Evolutionary conservation across 2,329 filamentous ascomycete genomes (phyloP), one percentile per base, ranked within the genome.

Genomic region (Penicillium sp.): DNA sequence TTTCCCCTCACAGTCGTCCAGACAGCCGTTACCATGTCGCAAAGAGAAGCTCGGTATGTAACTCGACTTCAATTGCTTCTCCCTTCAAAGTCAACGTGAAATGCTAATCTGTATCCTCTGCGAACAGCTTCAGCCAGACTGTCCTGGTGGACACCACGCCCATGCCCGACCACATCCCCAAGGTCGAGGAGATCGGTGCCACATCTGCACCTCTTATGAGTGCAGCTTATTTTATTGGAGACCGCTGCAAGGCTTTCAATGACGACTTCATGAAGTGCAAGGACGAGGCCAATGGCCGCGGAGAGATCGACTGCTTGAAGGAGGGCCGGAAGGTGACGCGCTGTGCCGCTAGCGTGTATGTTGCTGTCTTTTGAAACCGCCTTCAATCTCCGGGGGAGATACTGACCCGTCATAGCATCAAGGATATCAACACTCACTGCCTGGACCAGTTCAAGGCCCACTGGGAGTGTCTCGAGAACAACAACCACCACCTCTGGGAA

Each of bases 241-340:
- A 91, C 64, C 88, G 93, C 71, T 99, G 94, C 86, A 88, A 84
- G 74, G 81, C 89, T 54, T 99, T 92, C 83, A 97, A 97, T 78
- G 94, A 99, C 81, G 94, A 99, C 79, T 99, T 89, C 79, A 99
- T 99, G 93, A 90, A 96, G 81, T 99, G 94, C 88, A 99, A 99
- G 87, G 90, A 85, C 65, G 91, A 97, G 78, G 87, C 91, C 68
- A 88, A 90, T 60, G 94, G 94, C 68, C 86, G 84, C 76, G 94
- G 91, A 74, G 94, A 99, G 81, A 76, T 95, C 61, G 90, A 96
- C 65, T 99, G 94, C 78, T 79, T 99, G 83, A 93, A 90, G 82
- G 94, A 99, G 80, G 94, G 94, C 53, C 85, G 94, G 74, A 90
- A 94, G 76, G 94, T 99, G 59, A 99, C 94, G 66, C 85, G 94